Evolutionary conservation across 257 asterid genomes (phyloP).

Genomic region (Scutellaria baicalensis): DNA sequence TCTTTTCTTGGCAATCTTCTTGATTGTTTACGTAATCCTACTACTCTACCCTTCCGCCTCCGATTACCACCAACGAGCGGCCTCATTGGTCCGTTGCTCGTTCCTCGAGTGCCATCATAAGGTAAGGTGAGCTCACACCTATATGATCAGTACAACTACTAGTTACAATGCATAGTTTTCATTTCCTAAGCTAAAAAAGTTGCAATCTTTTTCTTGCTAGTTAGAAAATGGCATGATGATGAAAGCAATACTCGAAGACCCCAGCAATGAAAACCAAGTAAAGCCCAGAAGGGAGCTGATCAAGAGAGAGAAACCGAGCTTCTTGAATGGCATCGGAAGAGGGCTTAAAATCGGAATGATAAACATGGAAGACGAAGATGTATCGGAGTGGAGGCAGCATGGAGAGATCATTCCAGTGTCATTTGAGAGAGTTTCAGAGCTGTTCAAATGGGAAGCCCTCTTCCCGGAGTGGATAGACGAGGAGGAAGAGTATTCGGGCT

Average conservation of each 20-base stretch:
- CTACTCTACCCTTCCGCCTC: conserved; percentile 57
- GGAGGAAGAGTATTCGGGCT: conserved; percentile 79
- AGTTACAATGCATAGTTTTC: too few relatives aligned
- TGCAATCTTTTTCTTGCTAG: neutral
- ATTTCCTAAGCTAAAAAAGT: too few relatives aligned
- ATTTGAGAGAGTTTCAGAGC: conserved; percentile 42
- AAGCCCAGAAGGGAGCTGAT: conserved; percentile 31
- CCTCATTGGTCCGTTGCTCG: conserved; percentile 55
- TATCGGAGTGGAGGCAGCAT: conserved; percentile 44
- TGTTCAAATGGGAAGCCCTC: conserved; percentile 63
- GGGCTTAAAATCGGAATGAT: conserved; percentile 64
- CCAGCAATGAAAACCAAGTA: conserved; percentile 2
- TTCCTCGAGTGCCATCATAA: conserved; percentile 63
- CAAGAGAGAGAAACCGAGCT: conserved; percentile 61
- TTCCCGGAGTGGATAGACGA: conserved; percentile 98
- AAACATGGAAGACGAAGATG: conserved; percentile 76
- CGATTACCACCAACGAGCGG: conserved; percentile 41
- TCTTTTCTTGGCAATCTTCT: conserved; percentile 49
- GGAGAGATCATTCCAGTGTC: conserved; percentile 30
- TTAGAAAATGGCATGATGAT: conserved; percentile 52
- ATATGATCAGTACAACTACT: neutral
- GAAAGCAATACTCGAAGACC: conserved; percentile 56
- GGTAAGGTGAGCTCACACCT: conserved; percentile 74
- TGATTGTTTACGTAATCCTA: conserved; percentile 44
- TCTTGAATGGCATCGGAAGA: conserved; percentile 36